Evolutionary conservation across 2,329 filamentous ascomycete genomes (phyloP), one percentile per base, ranked within the genome.

Genomic region (Madurella fahalii): DNA sequence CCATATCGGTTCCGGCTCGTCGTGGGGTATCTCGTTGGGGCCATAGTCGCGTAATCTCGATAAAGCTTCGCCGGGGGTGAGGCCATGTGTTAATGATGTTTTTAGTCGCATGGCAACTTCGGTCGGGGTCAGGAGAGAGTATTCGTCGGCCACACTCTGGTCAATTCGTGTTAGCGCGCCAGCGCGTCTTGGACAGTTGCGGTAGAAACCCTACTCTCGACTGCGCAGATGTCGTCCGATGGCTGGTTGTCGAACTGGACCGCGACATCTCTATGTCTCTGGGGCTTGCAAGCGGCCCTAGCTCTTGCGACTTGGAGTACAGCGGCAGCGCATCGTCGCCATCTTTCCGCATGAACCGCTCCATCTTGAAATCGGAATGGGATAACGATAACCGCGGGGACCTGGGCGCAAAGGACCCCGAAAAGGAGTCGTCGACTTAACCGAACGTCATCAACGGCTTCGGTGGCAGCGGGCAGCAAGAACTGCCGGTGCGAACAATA

Each of bases 1-100:
- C 91, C 94, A 99, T 54, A 99, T 75, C 9, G 94, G 92, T 71
- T 99, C 94, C 1, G 93, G 90, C 52, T 90, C 86, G 56, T 97
- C 92, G 70, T 95, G 90, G 5, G 94, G 90, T 39, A 99, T 87
- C 72, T 99, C 94, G 72, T 99, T 99, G 30, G 88, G 85, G 32
- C 94, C 94, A 74, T 94, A 84, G 60, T 87, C 83, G 66, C 86
- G 82, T 58, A 96, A 79, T 66, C 93, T 84, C 53, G 86, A 82
- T 57, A 91, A 79, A 37, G 92, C 94, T 71, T 96, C 90, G 43
- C 84, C 81, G 0, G 89, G 86, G 5, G 89, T 84, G 13, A 99
- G 80, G 50, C 94, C 94, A 66, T 89, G 81, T 13, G 80, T 84
- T 25, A 96, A 76, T n/a, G 92, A 96, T 4, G 93, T 95, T 60